A percentile compares a stretch with the other conserved stretches of the same genome.
These are phyloP conservation scores for Ascoidea asiatica DNA, from an alignment of 805 yeast genomes.

Conservation along the genomic window DNA sequence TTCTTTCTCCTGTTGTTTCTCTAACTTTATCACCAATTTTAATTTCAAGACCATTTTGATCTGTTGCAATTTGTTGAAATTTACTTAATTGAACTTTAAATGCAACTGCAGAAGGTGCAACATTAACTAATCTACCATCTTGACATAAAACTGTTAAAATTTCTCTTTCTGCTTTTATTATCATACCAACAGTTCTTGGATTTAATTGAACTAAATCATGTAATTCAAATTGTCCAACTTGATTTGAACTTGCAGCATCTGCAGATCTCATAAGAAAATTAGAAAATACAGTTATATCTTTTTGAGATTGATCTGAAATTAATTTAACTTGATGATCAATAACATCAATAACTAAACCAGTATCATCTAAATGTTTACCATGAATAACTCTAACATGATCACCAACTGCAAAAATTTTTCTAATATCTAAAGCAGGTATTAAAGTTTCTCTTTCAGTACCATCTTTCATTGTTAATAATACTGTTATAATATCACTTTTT, in stretches of 20 bases:
- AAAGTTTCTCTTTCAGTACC: conserved; percentile 48
- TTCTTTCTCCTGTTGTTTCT: conserved; percentile 69
- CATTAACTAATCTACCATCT: conserved; percentile 61
- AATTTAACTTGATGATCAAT: conserved; percentile 79
- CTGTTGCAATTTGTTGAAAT: conserved; percentile 79
- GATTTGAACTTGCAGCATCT: conserved; percentile 68
- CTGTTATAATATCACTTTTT: conserved; percentile 36
- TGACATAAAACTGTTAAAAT: conserved; percentile 68
- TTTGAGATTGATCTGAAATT: conserved; percentile 76
- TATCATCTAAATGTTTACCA: conserved; percentile 87
- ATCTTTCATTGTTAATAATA: conserved; percentile 32
- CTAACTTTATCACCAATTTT: conserved; percentile 88
- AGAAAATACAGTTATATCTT: conserved; percentile 86
- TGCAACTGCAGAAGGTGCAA: conserved; percentile 73
- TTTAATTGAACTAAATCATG: conserved; percentile 85
- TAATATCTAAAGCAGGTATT: conserved; percentile 66
- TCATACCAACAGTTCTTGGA: conserved; percentile 77
- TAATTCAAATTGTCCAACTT: conserved; percentile 66
- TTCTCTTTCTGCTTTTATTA: conserved; percentile 82
- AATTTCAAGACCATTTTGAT: conserved; percentile 70
- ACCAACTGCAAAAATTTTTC: conserved; percentile 82
- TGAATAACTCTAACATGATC: conserved; percentile 88
- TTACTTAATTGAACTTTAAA: conserved; percentile 52
- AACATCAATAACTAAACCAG: conserved; percentile 82
- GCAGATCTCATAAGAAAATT: conserved; percentile 83